Percentiles rank a stretch among this genome's conserved stretches.
Conservation (phyloP, 108 stramenopile genomes). For the Asterionellopsis glacialis region DNA sequence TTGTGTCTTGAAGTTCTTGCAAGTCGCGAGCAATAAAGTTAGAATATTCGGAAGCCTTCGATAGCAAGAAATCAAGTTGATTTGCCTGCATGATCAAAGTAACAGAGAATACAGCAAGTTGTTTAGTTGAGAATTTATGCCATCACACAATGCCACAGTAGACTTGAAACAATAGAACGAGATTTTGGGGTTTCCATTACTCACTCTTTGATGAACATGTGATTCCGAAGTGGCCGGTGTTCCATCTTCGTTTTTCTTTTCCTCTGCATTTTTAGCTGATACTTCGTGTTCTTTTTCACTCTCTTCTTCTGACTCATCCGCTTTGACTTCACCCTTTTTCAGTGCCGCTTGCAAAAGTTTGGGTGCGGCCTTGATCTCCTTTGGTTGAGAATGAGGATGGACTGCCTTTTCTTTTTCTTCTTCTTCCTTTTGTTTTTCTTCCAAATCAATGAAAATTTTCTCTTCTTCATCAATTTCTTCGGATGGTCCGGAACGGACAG, state of each 20-base stretch:
- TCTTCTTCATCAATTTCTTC: slow-evolving; percentile 57
- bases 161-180: background rate
- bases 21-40: slow-evolving; percentile 82
- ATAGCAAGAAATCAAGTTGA: slow-evolving; percentile 81
- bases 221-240: slow-evolving; percentile 9
- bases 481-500: background rate
- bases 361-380: slow-evolving; percentile 60
- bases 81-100: slow-evolving; percentile 28
- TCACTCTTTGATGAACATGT: slow-evolving; percentile 53
- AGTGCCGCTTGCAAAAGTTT: slow-evolving; percentile 63
- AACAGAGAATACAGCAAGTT: background rate
- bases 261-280: slow-evolving; percentile 14
- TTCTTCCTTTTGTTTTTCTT: slow-evolving; percentile 29
- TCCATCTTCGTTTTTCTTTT: slow-evolving; percentile 43
- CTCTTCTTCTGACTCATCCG: slow-evolving; percentile 62
- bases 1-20: slow-evolving; percentile 65
- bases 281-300: slow-evolving; percentile 25
- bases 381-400: slow-evolving; percentile 43
- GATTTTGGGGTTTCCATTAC: slow-evolving; percentile 3
- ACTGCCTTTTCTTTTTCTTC: slow-evolving; percentile 15
- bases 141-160: background rate
- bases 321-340: slow-evolving; percentile 58
- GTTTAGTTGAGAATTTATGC: background rate
- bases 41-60: slow-evolving; percentile 81
- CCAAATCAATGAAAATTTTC: slow-evolving; percentile 37